Evolutionary conservation across 306 rosid species (phyloP).

Genomic region (Trifolium repens): DNA sequence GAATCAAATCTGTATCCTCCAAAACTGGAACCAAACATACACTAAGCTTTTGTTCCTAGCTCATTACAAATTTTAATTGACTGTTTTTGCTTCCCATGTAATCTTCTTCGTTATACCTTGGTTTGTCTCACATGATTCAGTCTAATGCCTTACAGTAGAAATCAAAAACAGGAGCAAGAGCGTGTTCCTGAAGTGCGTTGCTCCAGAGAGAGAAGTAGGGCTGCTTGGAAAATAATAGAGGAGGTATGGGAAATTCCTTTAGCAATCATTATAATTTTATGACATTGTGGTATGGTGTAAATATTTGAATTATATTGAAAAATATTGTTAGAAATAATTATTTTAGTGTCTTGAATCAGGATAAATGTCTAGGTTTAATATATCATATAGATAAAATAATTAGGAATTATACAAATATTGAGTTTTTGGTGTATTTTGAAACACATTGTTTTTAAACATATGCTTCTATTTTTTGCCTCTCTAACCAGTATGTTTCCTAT

Average conservation of each 20-base stretch:
- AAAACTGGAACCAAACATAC: background rate
- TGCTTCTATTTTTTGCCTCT: constrained; percentile 5
- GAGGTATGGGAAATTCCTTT: constrained; percentile 55
- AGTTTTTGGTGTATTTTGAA: background rate
- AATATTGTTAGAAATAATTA: constrained; percentile 15
- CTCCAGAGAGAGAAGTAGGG: constrained; percentile 90
- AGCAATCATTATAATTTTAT: constrained; percentile 8
- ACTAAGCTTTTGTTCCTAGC: background rate
- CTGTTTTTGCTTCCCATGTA: constrained; percentile 28
- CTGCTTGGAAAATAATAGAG: constrained; percentile 73
- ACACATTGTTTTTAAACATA: background rate
- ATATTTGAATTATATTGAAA: constrained; percentile 32
- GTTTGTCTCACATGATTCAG: constrained; percentile 26
- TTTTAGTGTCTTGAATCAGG: background rate
- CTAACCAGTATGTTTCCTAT: constrained; percentile 14
- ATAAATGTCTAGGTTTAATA: constrained; percentile 4
- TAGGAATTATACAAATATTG: constrained; percentile 2
- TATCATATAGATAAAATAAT: background rate
- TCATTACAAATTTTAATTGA: constrained; percentile 3
- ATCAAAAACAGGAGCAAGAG: constrained; percentile 52
- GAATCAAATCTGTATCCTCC: background rate
- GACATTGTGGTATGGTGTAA: constrained; percentile 21
- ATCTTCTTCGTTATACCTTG: constrained; percentile 12
- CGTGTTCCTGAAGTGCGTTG: constrained; percentile 72
- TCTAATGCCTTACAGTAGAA: constrained; percentile 44